A percentile compares a stretch with the other conserved stretches of the same genome.
phyloP scores from a whole-genome alignment of 164 flowering plant species.

The Vitis rupestris region DNA sequence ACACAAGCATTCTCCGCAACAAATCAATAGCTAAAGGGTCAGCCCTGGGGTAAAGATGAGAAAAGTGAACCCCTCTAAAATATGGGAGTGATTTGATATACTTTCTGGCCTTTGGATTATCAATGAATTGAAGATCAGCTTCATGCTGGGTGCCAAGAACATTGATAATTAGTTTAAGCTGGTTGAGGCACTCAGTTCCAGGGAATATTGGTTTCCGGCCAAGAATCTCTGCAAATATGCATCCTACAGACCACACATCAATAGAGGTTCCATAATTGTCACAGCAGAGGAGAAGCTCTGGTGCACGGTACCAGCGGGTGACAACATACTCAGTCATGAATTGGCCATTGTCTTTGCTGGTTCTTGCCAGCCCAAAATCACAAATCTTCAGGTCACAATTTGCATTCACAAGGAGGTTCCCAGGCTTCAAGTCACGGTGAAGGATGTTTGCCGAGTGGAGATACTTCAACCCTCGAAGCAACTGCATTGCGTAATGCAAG shows the following conservation, averaged over 20 bases:
- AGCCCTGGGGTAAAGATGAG: slow-evolving; percentile 21
- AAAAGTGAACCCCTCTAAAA: slow-evolving; percentile 15
- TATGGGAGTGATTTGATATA: slow-evolving; percentile 13
- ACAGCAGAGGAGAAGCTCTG: slow-evolving; percentile 45
- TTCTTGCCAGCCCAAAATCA: slow-evolving; percentile 47
- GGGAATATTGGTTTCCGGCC: slow-evolving; percentile 41
- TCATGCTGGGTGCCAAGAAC: slow-evolving; percentile 20
- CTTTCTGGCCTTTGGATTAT: slow-evolving; percentile 8
- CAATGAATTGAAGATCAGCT: slow-evolving; percentile 15
- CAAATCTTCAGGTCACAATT: slow-evolving; percentile 44
- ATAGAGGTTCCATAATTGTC: slow-evolving; percentile 43
- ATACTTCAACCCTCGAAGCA: slow-evolving; percentile 42
- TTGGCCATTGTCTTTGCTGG: slow-evolving; percentile 29
- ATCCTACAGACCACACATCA: slow-evolving; percentile 53
- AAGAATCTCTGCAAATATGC: slow-evolving; percentile 48
- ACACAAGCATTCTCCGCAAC: slow-evolving; percentile 41
- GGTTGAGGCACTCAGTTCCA: slow-evolving; percentile 41
- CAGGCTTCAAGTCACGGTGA: slow-evolving; percentile 51
- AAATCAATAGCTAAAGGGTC: slow-evolving; percentile 40
- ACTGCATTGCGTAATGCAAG: slow-evolving; percentile 13
- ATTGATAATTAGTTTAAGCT: slow-evolving; percentile 32
- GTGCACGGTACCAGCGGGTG: slow-evolving; percentile 47
- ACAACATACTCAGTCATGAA: slow-evolving; percentile 48
- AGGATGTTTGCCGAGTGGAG: slow-evolving; percentile 46
- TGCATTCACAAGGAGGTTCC: slow-evolving; percentile 41